Base-by-base conservation (phyloP, 106 monocot species). In the Narthecium ossifragum region DNA sequence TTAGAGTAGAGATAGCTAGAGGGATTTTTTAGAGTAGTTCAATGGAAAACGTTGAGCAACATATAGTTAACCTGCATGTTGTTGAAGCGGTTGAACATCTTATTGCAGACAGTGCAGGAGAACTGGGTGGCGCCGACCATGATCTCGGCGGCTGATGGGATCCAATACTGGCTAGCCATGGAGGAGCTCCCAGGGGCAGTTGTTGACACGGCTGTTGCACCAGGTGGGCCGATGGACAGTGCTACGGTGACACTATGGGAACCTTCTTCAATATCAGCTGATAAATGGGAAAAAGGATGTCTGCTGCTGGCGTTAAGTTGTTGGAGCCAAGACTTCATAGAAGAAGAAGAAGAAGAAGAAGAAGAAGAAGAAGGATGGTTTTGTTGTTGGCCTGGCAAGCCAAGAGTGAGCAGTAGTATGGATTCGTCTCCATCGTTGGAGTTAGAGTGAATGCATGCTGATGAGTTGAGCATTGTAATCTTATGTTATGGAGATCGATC, bases 51-150 rank as follows among this genome's bases (percentile, higher is more conserved):
- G 39, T 1, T 39, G 39, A 39, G 39, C 15, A 11, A 39, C 9
- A 11, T 39, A 15, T 3, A 39, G 5, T 23, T 29, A 21, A 92
- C 92, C 87, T 92, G 92, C 92, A 92, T 87, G 54, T 92, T 92
- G 70, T 92, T 92, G 77, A 78, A 87, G 26, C 92, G 83, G 47
- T 83, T 92, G 83, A 87, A 92, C 13, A 77, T 84, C 66, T 92
- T 92, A 32, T 75, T 74, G 78, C 86, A 92, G 4, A 92, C 86
- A 21, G 64, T 40, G 78, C 87, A 92, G 49, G 87, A 84, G 77
- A 87, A 92, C 83, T 92, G 87, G 1, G 92, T 84, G 12, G 86
- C 65, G 30, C 92, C 87, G 29, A 84, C 92, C 38, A 87, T 78
- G 48, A 92, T 92, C 67, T 92, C 83, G 18, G 86, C 80, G 12